Base-by-base conservation (phyloP, 108 stramenopile species). In the Stephanodiscus minutulus region DNA sequence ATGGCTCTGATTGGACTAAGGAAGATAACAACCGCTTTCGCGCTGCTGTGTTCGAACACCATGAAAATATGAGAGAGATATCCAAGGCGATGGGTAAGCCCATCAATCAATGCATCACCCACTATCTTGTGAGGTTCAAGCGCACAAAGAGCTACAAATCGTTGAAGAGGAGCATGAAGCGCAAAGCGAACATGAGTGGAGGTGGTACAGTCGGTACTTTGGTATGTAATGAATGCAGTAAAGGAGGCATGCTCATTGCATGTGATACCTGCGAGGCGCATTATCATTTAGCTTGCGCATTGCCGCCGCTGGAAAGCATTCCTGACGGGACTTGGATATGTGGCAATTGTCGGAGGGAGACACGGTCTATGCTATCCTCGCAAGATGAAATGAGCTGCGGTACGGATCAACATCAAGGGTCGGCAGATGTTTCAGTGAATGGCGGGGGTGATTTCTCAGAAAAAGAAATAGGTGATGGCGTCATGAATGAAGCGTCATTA, bases 321-420 rank as follows among this genome's bases (percentile, higher is more conserved):
- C 93, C 93, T 1, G 90, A 90, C 39, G 89, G 91, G 41, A 52
- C 58, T n/a, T 94, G 93, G 93, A 68, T 83, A 25, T 94, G 93
- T 53, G 85, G 82, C 47, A 79, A 77, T 43, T 94, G 93, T 54
- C 9, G 25, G 52, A 53, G 52, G 52, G 52, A 53, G 52, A 53
- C 52, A 25, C 9, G 52, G 22, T 53, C 52, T 1, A 53, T 53
- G 52, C 24, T 25, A 12, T 53, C 52, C 25, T 53, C 20, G 52
- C 52, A 53, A 27, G 52, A 53, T 25, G 52, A 53, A 53, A 48
- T 48, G 47, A 48, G 47, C 6, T 48, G 47, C 18, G 15, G 47
- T 18, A 18, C 47, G 2, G 18, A 18, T 48, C 52, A 52, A 1
- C n/a, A 7, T 41, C 39, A 41, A 2, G 43, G 43, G 43, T 53